Base-by-base conservation (phyloP, 1,139 yeast species). In the Sugiyamaella paludigena region DNA sequence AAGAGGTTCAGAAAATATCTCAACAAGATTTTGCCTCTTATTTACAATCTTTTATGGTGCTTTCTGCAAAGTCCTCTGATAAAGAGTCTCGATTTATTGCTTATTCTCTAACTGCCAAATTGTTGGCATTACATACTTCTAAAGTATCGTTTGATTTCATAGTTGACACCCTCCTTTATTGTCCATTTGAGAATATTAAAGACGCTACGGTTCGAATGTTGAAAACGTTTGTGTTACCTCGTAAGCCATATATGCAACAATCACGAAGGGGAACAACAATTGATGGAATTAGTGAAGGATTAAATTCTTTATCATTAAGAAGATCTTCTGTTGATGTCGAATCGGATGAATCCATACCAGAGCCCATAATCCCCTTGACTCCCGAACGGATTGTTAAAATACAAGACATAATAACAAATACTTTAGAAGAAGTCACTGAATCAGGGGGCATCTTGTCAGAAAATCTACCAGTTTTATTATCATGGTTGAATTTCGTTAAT, bases 121-220 rank as follows among this genome's bases (percentile, higher is more conserved):
- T 68, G 9, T 56, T 89, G 55, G 75, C 83, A 2, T 63, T 77
- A 32, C 67, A 82, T 35, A 78, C 82, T 0, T 87, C 84, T 52
- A 70, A 71, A 2, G 69, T 74, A 11, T 71, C 86, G 1, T 86
- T 80, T 65, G 73, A 72, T 4, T 87, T 84, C 60, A 71, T 87
- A 16, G 62, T 74, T 36, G 92, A 87, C 62, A 77, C 92, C 0
- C 71, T 91, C 50, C 69, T 73, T 32, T 73, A 78, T 49, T 87
- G 95, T 61, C 95, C 96, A 1, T 82, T 74, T 63, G 79, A 75
- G 37, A 74, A 75, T 39, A 77, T 79, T 19, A 80, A 81, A 56
- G 75, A 81, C 27, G 80, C 80, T 2, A 69, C 83, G 43, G 75
- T 87, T 12, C 80, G 83, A 2, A 78, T 87, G 27, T 74, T 87